Evolutionary conservation across 768 basidiomycete species (phyloP), one percentile per base, ranked within the genome.

Genomic region (Russula foetens): DNA sequence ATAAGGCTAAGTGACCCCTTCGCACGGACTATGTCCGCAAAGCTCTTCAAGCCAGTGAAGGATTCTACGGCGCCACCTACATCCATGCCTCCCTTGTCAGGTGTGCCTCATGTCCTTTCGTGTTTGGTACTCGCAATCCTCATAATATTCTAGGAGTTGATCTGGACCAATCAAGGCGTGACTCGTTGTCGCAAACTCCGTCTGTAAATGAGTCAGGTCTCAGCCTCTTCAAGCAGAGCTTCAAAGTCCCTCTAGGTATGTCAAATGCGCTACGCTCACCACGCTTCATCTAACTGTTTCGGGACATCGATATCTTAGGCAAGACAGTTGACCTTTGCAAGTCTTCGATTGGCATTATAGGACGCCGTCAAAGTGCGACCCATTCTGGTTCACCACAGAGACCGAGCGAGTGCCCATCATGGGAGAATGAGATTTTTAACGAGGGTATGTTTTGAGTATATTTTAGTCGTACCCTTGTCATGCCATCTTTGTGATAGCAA

Each of bases 181-280:
- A 65, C 47, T 50, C 49, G 8, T 56, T 63, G 28, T 23, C 64
- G 23, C 56, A 47, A 11, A 59, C 62, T 3, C 55, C 60, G 21
- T 68, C 63, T 17, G 54, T 43, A 11, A 66, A 65, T 49, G 79
- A 78, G 61, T 76, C 77, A 8, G 77, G 75, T 12, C 69, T 82
- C 33, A 73, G 67, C 52, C 75, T 78, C 31, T 75, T 90, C 64
- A 88, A 80, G 71, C 88, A 90, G 65, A 84, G 82, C 60, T 77
- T 92, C 65, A 87, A 81, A 70, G 76, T 80, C 60, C 92, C 90
- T 0, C 84, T 92, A 62, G 88, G 90, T 88, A 65, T 38, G 77
- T 71, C 7, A 17, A 17, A n/a, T n/a, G 7, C 21, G 9, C 17
- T 23, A 19, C 3, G 4, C 14, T 23, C 21, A 8, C 7, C 2